Evolutionary conservation across 768 basidiomycete species (phyloP).

Genomic region (Boletellus ananiceps): DNA sequence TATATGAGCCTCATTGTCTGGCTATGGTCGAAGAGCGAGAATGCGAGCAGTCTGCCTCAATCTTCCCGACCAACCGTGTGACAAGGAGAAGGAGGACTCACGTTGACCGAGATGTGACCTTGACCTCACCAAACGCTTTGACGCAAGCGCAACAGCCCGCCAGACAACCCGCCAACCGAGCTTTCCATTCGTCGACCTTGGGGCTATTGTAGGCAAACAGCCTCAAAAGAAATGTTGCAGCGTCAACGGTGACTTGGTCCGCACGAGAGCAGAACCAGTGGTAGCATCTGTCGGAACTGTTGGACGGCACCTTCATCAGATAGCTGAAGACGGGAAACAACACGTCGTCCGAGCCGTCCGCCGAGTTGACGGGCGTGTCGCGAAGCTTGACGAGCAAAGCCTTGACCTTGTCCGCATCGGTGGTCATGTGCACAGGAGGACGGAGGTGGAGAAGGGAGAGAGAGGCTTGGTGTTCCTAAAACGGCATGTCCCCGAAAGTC

Average conservation of each 20-base stretch:
- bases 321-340: conserved; percentile 49
- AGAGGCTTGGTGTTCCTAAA: conserved; percentile 9
- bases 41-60: conserved; percentile 7
- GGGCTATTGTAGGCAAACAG: conserved; percentile 71
- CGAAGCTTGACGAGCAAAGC: conserved; percentile 51
- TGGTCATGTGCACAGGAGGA: conserved; percentile 21
- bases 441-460: neutral
- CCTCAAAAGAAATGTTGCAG: conserved; percentile 78
- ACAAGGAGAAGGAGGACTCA: conserved; percentile 40
- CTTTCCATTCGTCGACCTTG: conserved; percentile 61
- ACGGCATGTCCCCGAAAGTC: conserved; percentile 1
- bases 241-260: conserved; percentile 49
- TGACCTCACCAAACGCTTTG: conserved; percentile 57
- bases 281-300: conserved; percentile 34
- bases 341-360: conserved; percentile 43
- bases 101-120: conserved; percentile 63
- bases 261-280: conserved; percentile 85
- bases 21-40: conserved; percentile 7
- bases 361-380: conserved; percentile 53
- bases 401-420: conserved; percentile 37
- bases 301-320: conserved; percentile 45
- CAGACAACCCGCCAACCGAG: conserved; percentile 50
- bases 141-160: conserved; percentile 67
- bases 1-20: conserved; percentile 1
- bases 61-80: neutral